phyloP scores from a whole-genome alignment of 768 basidiomycete genomes.

The Termitomyces sp. region DNA sequence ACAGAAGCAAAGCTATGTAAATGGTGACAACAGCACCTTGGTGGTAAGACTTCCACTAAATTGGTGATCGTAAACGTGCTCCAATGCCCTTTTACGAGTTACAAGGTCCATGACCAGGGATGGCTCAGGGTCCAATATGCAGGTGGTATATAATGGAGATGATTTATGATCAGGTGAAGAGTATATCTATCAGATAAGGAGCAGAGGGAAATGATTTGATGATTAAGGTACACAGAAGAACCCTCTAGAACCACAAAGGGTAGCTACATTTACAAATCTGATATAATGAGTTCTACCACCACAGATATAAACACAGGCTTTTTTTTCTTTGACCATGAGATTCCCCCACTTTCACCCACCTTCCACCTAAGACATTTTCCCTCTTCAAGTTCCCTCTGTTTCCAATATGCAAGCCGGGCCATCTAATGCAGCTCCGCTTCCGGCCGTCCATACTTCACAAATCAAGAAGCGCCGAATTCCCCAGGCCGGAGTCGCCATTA shows the following conservation, averaged over 20 bases:
- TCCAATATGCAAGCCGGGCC: conserved; percentile 13
- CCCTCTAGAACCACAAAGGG: neutral
- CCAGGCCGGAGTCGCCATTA: conserved; percentile 14
- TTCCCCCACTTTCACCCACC: neutral
- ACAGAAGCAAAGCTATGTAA: too few relatives aligned
- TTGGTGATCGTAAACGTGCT: too few relatives aligned
- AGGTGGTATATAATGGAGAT: conserved; percentile 4
- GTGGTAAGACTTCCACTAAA: too few relatives aligned
- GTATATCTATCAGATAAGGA: neutral
- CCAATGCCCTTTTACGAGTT: neutral
- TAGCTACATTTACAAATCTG: neutral
- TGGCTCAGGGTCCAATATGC: neutral
- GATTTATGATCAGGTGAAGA: conserved; percentile 1
- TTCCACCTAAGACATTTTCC: neutral
- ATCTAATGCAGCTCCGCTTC: conserved; percentile 3
- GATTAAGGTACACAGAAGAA: neutral
- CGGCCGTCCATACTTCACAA: neutral
- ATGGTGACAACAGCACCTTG: too few relatives aligned
- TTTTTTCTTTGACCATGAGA: conserved; percentile 1
- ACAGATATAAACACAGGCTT: conserved; percentile 3
- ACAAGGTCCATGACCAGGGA: neutral
- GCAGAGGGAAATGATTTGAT: neutral
- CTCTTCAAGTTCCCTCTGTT: neutral
- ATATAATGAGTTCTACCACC: neutral
- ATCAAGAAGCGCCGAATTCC: conserved; percentile 11